Evolutionary conservation across 2,329 filamentous ascomycete species (phyloP), one percentile per base, ranked within the genome.

Genomic region (Amauroascus niger): DNA sequence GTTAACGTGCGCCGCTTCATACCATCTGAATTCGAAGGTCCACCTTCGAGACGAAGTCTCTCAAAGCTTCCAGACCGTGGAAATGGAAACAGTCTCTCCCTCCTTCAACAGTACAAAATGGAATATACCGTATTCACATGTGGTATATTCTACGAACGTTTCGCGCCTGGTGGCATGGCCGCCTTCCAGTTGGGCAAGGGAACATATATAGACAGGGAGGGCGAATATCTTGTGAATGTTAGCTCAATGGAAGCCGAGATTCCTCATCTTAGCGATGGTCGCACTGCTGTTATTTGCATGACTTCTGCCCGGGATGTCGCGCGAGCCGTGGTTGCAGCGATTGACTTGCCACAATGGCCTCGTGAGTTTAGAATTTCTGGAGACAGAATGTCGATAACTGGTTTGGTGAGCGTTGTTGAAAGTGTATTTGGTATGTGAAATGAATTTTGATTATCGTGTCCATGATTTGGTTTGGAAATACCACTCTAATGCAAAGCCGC

Each of bases 131-230:
- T 82, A 24, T 88, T 89, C 67, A 79, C 82, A 0, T 89, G 86
- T 60, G 86, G 86, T 18, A 69, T 88, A 28, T 81, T 89, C 59
- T 89, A 88, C 73, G 86, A 89, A 64, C 75, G 84, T 0, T 88
- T 89, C 61, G 80, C 80, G 18, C 82, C 81, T 0, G 80, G 79
- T 2, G 86, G 86, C 0, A 75, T 89, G 55, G 73, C 74, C 11
- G 71, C 74, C 16, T 75, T 80, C 52, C 72, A 76, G 32, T 81
- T 88, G 45, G 84, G 84, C 0, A 57, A 65, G 6, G 74, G 75
- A n/a, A 76, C 75, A 40, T 76, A 77, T 16, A 70, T 81, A 20
- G 69, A 72, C 7, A 71, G 70, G 13, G 78, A 83, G 58, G 83
- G 84, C 4, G 78, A 80, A 60, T 88, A 84, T 60, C 72, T 89